A percentile compares a stretch with the other conserved stretches of the same genome.
These are phyloP conservation scores for Cryptosporidium ubiquitum DNA, from an alignment of 169 alveolate genomes.

Conservation along the genomic window DNA sequence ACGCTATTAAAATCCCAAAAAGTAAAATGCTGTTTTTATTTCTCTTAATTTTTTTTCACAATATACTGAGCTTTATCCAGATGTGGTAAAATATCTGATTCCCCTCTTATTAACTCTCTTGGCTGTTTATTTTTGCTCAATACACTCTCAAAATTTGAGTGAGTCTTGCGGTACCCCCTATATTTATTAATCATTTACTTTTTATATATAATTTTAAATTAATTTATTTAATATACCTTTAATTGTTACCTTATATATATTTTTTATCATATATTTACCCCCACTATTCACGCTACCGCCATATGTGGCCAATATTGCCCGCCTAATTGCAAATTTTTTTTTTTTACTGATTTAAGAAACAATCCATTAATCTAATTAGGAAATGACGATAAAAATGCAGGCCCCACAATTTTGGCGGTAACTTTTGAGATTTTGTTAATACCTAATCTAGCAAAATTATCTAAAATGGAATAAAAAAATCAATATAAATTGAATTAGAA, in stretches of 20 bases:
- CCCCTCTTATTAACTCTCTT: slow-evolving; percentile 3
- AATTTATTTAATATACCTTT: background rate
- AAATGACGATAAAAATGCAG: slow-evolving; percentile 47
- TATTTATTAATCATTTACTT: background rate
- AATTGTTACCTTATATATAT: background rate
- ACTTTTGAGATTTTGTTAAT: background rate
- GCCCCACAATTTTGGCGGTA: slow-evolving; percentile 47
- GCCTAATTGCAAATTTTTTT: background rate
- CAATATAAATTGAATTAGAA: background rate
- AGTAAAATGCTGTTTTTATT: background rate
- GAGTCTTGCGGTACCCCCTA: slow-evolving; percentile 15
- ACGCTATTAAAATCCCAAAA: background rate
- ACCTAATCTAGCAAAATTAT: background rate
- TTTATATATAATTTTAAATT: background rate
- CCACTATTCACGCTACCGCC: slow-evolving; percentile 1
- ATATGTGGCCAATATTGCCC: background rate
- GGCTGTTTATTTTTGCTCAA: background rate
- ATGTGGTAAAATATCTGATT: slow-evolving; percentile 5
- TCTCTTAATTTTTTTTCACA: background rate
- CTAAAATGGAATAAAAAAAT: background rate
- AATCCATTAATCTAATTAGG: background rate
- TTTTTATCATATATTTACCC: background rate
- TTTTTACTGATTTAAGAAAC: background rate
- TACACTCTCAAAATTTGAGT: slow-evolving; percentile 38
- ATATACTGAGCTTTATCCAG: background rate